Base-by-base conservation (phyloP, 495 filamentous ascomycete genomes). In the Hypoxylon cercidicola region DNA sequence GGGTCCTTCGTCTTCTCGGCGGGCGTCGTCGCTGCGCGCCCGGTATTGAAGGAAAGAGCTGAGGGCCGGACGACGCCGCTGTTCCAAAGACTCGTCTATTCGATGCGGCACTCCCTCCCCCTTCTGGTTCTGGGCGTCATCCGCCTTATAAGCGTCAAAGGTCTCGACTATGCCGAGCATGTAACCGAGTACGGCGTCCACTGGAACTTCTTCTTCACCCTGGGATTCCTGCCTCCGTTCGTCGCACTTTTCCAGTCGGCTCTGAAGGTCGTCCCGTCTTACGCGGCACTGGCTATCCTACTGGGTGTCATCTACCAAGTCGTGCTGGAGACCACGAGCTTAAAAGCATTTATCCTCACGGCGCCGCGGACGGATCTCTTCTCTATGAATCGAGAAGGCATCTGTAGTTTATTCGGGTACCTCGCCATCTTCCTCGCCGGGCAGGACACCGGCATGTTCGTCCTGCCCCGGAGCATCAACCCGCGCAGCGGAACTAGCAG, bases 191-290 rank as follows among this genome's bases (percentile, higher is more conserved):
- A 99, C 69, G 95, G 95, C 28, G 92, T 98, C 10, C 95, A 99
- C 74, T 99, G 95, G 95, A 99, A 99, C 75, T 99, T 99, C 75
- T 99, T 99, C 80, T 98, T 99, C 76, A 99, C 95, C 0, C 79
- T 99, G 10, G 94, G 88, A 3, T 85, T 97, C 21, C 77, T 99
- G 30, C 92, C 93, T 1, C 93, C 93, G 3, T 95, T 95, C 66
- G 87, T 96, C 50, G 93, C 94, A n/a, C 72, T 97, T 0, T 91
- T 95, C 52, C 90, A 93, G 61, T 85, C 88, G 0, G 72, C 83
- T 8, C 78, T 88, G 32, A 71, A 75, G 44, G 46, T 81, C 61
- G 79, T 93, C 25, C 91, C 88, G 1, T 93, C 89, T 1, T 93
- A 90, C 60, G 88, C 91, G 25, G 75, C 84, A 8, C 81, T 97